These are phyloP conservation scores for Orbilia brochopaga DNA, from an alignment of 2,329 filamentous ascomycete species.

Conservation along the genomic window DNA sequence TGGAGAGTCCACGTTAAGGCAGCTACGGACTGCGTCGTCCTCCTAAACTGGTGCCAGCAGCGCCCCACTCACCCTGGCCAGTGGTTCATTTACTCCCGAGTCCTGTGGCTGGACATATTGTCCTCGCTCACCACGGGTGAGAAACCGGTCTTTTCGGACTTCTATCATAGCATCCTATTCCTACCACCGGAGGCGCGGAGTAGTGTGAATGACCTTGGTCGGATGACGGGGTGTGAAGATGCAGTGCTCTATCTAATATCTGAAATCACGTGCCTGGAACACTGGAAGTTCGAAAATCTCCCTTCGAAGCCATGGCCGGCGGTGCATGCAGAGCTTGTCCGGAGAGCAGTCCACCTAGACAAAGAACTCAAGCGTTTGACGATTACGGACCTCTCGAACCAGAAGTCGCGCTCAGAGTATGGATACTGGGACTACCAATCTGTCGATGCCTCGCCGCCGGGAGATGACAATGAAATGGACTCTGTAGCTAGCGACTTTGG, in stretches of 20 bases:
- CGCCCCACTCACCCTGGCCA: constrained; percentile 38
- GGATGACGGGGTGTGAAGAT: constrained; percentile 48
- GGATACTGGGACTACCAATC: constrained; percentile 32
- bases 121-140: constrained; percentile 34
- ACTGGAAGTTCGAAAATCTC: constrained; percentile 41
- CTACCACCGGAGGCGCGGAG: constrained; percentile 24
- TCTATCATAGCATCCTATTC: constrained; percentile 31
- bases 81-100: constrained; percentile 49
- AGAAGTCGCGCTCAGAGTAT: constrained; percentile 23
- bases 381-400: constrained; percentile 30
- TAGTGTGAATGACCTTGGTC: constrained; percentile 26
- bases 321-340: constrained; percentile 14
- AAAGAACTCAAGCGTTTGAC: constrained; percentile 22
- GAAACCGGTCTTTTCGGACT: constrained; percentile 27
- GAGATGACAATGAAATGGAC: constrained; percentile 21
- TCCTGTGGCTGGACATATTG: constrained; percentile 48
- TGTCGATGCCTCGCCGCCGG: constrained; percentile 30
- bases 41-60: constrained; percentile 37
- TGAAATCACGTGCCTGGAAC: constrained; percentile 46
- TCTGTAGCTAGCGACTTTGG: constrained; percentile 33
- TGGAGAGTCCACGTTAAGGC: constrained; percentile 50
- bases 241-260: constrained; percentile 47
- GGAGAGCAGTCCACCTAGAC: constrained; percentile 13
- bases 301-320: neutral
- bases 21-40: constrained; percentile 41